phyloP scores from a whole-genome alignment of 2,329 filamentous ascomycete genomes.

The Penicillium sp. region DNA sequence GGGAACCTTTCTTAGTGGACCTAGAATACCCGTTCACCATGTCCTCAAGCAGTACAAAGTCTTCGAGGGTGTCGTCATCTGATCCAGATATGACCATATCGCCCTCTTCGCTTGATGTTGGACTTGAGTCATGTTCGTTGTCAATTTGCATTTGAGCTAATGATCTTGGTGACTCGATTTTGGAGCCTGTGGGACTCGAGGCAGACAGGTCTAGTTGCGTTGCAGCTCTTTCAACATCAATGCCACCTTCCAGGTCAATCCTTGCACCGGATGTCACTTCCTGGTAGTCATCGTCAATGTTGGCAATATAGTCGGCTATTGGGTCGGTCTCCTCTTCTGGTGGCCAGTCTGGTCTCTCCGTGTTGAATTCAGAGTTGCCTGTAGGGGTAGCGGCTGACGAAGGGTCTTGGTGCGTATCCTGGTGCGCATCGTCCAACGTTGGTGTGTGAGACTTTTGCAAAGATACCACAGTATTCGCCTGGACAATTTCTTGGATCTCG shows the following conservation, averaged over 20 bases:
- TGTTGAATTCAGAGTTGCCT: background rate
- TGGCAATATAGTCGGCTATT: slow-evolving; percentile 35
- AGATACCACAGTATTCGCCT: background rate
- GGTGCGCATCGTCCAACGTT: background rate
- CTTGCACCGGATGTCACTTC: background rate
- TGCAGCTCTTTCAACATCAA: slow-evolving; percentile 4
- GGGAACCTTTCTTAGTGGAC: slow-evolving; percentile 46
- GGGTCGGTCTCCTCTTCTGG: slow-evolving; percentile 44
- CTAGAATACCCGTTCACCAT: slow-evolving; percentile 17
- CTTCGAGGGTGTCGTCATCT: slow-evolving; percentile 23
- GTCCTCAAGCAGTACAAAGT: slow-evolving; percentile 42
- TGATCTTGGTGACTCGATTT: background rate
- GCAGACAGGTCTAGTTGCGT: background rate
- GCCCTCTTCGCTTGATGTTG: slow-evolving; percentile 10
- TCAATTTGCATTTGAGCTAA: slow-evolving; percentile 16
- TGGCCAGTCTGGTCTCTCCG: slow-evolving; percentile 8
- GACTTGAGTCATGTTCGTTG: slow-evolving; percentile 4
- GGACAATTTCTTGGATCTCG: slow-evolving; percentile 10
- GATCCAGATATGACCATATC: slow-evolving; percentile 8
- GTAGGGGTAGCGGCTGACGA: background rate
- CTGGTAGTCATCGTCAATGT: slow-evolving; percentile 30
- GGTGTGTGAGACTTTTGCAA: background rate
- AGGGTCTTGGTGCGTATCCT: background rate
- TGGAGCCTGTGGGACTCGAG: background rate
- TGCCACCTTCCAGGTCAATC: slow-evolving; percentile 3